A percentile compares a stretch with the other conserved stretches of the same genome.
These are phyloP conservation scores for Scheffersomyces lignosus DNA, from an alignment of 805 yeast genomes.

Conservation along the genomic window DNA sequence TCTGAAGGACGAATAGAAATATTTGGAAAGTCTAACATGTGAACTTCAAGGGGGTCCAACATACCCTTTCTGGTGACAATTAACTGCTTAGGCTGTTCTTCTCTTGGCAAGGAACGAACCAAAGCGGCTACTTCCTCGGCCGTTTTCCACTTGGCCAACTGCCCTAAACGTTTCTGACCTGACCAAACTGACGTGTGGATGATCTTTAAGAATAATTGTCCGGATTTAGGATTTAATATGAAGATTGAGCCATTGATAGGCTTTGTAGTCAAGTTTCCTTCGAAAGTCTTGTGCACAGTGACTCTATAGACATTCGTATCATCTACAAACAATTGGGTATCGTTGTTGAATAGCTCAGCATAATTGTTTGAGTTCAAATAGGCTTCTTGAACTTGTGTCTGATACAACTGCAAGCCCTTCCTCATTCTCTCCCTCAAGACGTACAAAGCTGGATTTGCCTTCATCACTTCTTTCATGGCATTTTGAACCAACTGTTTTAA, in stretches of 20 bases:
- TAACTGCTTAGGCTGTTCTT: slow-evolving; percentile 92
- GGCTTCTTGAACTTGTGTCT: slow-evolving; percentile 91
- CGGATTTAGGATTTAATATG: slow-evolving; percentile 85
- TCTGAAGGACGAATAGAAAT: slow-evolving; percentile 88
- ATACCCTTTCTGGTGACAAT: slow-evolving; percentile 89
- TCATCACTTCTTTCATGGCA: slow-evolving; percentile 92
- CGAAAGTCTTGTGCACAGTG: slow-evolving; percentile 84
- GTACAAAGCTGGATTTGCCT: slow-evolving; percentile 88
- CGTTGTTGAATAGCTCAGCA: slow-evolving; percentile 84
- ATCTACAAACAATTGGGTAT: slow-evolving; percentile 83
- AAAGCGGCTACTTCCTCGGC: slow-evolving; percentile 97
- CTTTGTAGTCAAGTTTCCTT: slow-evolving; percentile 89
- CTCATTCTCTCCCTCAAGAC: slow-evolving; percentile 92
- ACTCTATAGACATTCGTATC: slow-evolving; percentile 94
- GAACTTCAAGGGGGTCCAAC: slow-evolving; percentile 93
- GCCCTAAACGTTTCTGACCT: slow-evolving; percentile 92
- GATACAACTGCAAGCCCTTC: slow-evolving; percentile 90
- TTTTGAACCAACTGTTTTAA: slow-evolving; percentile 84
- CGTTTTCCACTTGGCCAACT: slow-evolving; percentile 95
- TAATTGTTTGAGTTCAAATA: slow-evolving; percentile 86
- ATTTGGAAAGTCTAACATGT: slow-evolving; percentile 95
- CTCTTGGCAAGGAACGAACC: slow-evolving; percentile 82
- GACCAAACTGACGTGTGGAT: slow-evolving; percentile 96
- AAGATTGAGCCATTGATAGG: slow-evolving; percentile 93
- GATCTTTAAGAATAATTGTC: slow-evolving; percentile 84